A percentile compares a stretch with the other conserved stretches of the same genome.
Evolutionary conservation across 2,329 filamentous ascomycete genomes (phyloP).

Genomic region (Monosporascus sp.): DNA sequence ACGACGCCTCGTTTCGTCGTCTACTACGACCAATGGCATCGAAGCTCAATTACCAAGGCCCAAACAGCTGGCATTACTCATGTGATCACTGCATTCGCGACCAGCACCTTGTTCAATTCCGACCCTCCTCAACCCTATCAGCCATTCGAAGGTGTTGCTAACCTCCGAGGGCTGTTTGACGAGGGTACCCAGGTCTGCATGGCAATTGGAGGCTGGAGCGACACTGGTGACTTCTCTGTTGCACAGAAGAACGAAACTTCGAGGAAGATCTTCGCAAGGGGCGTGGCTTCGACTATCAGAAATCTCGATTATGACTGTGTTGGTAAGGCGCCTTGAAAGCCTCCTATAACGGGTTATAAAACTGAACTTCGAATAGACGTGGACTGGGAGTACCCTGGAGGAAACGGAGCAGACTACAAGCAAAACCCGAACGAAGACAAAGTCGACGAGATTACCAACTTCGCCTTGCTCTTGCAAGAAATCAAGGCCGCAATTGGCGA

Average conservation of each 20-base stretch:
- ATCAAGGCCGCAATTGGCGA: constrained; percentile 51
- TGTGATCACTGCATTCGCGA: constrained; percentile 24
- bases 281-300: constrained; percentile 58
- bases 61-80: constrained; percentile 22
- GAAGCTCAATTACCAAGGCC: background rate
- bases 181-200: constrained; percentile 58
- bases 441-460: constrained; percentile 57
- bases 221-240: constrained; percentile 55
- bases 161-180: constrained; percentile 41
- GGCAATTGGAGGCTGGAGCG: constrained; percentile 70
- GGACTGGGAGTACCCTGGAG: constrained; percentile 62
- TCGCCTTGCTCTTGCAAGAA: constrained; percentile 53
- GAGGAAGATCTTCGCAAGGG: constrained; percentile 54
- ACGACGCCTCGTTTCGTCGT: background rate
- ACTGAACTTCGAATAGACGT: constrained; percentile 33
- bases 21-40: background rate
- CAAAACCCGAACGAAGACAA: constrained; percentile 53
- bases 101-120: constrained; percentile 21
- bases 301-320: constrained; percentile 63
- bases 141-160: constrained; percentile 19
- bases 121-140: constrained; percentile 14
- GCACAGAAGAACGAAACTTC: constrained; percentile 45
- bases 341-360: background rate
- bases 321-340: constrained; percentile 33
- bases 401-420: constrained; percentile 67